phyloP scores from a whole-genome alignment of 1,139 yeast genomes.

The Magnusiomyces paraingens region DNA sequence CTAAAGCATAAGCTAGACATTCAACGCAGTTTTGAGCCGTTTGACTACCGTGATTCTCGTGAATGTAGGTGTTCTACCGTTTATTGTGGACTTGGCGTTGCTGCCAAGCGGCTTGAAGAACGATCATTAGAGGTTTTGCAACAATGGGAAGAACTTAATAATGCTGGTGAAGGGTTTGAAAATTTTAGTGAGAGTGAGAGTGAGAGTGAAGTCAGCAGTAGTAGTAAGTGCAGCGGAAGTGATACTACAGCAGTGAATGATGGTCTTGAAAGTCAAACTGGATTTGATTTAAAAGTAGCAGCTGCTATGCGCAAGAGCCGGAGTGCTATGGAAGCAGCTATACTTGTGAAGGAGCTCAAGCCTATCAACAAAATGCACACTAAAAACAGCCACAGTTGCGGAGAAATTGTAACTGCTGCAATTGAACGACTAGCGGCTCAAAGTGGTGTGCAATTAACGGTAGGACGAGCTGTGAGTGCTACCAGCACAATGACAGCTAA shows the following conservation, averaged over 20 bases:
- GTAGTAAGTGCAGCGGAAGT: neutral
- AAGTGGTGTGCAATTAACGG: no score
- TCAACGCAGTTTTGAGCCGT: constrained; percentile 10
- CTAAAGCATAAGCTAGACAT: constrained; percentile 11
- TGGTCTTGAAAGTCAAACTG: neutral
- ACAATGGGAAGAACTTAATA: neutral
- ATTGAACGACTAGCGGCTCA: no score
- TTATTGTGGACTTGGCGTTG: neutral
- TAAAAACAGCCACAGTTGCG: no score
- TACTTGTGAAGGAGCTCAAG: no score
- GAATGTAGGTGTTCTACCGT: neutral
- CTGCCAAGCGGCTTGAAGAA: neutral
- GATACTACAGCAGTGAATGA: neutral
- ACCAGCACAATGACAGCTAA: no score
- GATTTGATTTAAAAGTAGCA: no score
- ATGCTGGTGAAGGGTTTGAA: neutral
- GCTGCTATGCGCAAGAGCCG: no score
- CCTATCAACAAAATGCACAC: no score
- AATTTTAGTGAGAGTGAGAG: neutral
- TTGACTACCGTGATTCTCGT: constrained; percentile 5
- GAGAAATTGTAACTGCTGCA: no score
- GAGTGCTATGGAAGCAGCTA: no score
- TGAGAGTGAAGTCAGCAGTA: neutral
- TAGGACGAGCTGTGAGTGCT: no score
- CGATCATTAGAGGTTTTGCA: neutral